Conservation (phyloP, 108 stramenopile species). For the Ochromonas danica region DNA sequence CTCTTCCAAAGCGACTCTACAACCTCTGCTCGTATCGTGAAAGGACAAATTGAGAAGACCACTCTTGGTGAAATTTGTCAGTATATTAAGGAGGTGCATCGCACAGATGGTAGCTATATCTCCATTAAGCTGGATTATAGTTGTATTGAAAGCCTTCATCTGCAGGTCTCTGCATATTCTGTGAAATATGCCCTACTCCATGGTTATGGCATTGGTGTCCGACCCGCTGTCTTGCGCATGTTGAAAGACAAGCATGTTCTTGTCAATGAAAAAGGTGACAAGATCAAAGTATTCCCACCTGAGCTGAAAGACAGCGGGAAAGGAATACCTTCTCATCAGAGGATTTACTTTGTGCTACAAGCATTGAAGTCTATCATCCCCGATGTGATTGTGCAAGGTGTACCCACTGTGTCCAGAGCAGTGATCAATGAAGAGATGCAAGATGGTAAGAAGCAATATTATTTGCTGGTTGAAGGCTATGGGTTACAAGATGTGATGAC, state of each 20-base stretch:
- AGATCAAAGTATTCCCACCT: constrained; percentile 76
- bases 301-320: constrained; percentile 38
- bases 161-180: constrained; percentile 74
- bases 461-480: constrained; percentile 93
- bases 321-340: not conserved
- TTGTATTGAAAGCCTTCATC: constrained; percentile 80
- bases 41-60: constrained; percentile 95
- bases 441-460: constrained; percentile 58
- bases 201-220: constrained; percentile 52
- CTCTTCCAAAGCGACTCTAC: constrained; percentile 75
- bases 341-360: constrained; percentile 80
- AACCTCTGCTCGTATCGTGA: constrained; percentile 78
- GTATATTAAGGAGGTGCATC: constrained; percentile 93
- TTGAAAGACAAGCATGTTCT: constrained; percentile 70
- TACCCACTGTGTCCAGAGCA: constrained; percentile 85
- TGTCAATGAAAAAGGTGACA: constrained; percentile 64
- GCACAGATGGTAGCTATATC: constrained; percentile 69
- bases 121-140: constrained; percentile 85
- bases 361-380: constrained; percentile 82
- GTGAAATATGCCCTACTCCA: constrained; percentile 74
- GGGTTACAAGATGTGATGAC: constrained; percentile 93
- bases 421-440: constrained; percentile 91
- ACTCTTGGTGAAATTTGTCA: constrained; percentile 67
- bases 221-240: constrained; percentile 69
- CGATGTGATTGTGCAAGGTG: constrained; percentile 89